Evolutionary conservation across 1,284 basidiomycete species (phyloP), one percentile per base, ranked within the genome.

Genomic region (Cystobasidium slooffiae): DNA sequence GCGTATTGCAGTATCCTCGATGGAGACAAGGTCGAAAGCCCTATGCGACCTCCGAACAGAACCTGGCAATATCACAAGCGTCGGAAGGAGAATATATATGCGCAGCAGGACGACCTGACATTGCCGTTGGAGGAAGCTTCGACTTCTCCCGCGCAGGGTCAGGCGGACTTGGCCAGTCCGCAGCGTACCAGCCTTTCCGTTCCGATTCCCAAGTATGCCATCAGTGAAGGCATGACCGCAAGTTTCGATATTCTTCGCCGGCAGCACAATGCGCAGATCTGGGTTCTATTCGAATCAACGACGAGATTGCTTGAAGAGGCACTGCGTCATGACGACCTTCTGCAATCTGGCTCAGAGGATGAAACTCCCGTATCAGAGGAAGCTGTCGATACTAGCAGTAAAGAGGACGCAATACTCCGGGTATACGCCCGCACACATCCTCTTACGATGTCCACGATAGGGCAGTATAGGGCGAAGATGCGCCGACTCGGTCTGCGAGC

Each of bases 11-110:
- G 47, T 41, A 44, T 37, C 24, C 31, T 63, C 37, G 43, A 8
- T 1, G 7, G 10, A 5, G 53, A 56, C 31, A 49, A 59, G 44
- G 69, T 49, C 16, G 70, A 73, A 18, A 66, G 62, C 10, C 70
- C 70, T 18, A 73, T 73, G 37, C 49, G 70, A n/a, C 70, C 70
- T 43, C 70, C 70, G 1, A 73, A 73, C 20, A 63, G 70, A 12
- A 20, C 62, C 6, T 62, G 62, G 37, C 59, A 73, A 22, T 56
- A 44, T 24, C 66, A 68, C 37, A 31, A 46, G 16, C n/a, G 18
- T 37, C 43, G 47, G 20, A 51, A 37, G 22, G n/a, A 53, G 31
- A 66, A 66, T 41, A 12, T 51, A 31, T 31, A 31, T 31, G 31
- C 31, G 22, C 46, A 16, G 16, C 14, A 44, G 39, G 18, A 43